Base-by-base conservation (phyloP, 192 early-diverging fungal genomes). In the Backusella macrospora region DNA sequence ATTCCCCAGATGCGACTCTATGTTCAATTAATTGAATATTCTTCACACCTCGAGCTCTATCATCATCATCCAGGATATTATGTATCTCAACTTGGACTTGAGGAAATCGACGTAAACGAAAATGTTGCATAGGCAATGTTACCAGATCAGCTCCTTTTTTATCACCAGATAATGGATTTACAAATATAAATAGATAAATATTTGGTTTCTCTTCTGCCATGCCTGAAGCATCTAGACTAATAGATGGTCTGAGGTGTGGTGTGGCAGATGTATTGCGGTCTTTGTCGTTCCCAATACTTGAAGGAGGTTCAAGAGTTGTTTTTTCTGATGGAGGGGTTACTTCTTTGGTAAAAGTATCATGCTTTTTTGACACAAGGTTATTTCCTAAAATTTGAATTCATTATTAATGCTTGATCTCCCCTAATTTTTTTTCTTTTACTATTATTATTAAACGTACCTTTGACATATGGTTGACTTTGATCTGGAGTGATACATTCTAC, bases 1-100 rank as follows among this genome's bases (percentile, higher is more conserved):
- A 21, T 46, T 75, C 39, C 10, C 70, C 65, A 26, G 49, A 42
- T 37, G 48, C 62, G 21, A 78, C 59, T 52, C 68, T 75, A 3
- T 8, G 34, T 43, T 78, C 70, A 15, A 78, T 65, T 0, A 75
- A 43, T 44, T 75, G 80, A 45, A 93, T 81, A 65, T 85, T 86
- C 64, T 85, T 83, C 47, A 92, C 72, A 0, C 92, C 92, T 34
- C 76, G 76, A 2, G 63, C 48, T 29, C 86, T 75, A 62, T 89
- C 90, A 3, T 79, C 78, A 0, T 83, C 80, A 74, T 90, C 84
- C 12, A 90, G 82, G 44, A 93, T 84, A 65, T 92, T 86, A 78
- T 92, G 90, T 12, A 92, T 83, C 73, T 93, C 90, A 12, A 93
- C 87, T 71, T 93, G 90, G 16, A 93, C 88, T 26, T 87, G 81